Evolutionary conservation across 305 asterid genomes (phyloP), one percentile per base, ranked within the genome.

Genomic region (Lippia alba): DNA sequence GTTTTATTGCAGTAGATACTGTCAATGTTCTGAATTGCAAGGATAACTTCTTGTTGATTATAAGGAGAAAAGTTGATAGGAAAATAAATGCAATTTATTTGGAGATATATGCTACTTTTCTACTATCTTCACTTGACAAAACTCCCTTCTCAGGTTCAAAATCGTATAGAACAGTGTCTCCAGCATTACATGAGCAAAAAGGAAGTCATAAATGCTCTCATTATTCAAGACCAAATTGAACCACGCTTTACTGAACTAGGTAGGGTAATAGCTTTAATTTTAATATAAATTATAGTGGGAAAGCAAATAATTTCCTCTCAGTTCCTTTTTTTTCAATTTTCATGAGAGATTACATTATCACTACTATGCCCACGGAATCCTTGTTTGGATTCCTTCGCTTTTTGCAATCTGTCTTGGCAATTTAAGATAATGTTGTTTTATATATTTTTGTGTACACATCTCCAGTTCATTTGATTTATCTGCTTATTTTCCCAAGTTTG

Each of bases 181-280:
- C 88, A 81, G 74, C 89, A 79, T 69, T 87, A 89, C 84, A 87
- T 89, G 96, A 82, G 74, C 82, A 84, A 84, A 77, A 85, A 87
- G 79, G 92, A 89, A 67, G 90, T 85, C 56, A 73, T 82, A 30
- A 76, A 74, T 46, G 33, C 86, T 14, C 92, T 89, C 71, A 41
- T 78, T 65, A 46, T 76, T 61, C 92, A 81, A 73, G 90, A 81
- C 72, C 85, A 82, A 71, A 81, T 89, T 57, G 84, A 85, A 70
- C 96, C 96, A 57, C 67, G 71, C 63, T 72, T 89, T 75, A 89
- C 96, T 61, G 92, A 87, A 44, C 79, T 87, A 73, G 91, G 96
- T 89, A 80, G 24, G 40, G 2, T 20, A 67, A 57, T 70, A 44
- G 24, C 64, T 57, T 32, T 46, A 33, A 19, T 24, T 18, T 51